Evolutionary conservation across 129 eudicot species (phyloP).

Genomic region (Deinandra increscens): DNA sequence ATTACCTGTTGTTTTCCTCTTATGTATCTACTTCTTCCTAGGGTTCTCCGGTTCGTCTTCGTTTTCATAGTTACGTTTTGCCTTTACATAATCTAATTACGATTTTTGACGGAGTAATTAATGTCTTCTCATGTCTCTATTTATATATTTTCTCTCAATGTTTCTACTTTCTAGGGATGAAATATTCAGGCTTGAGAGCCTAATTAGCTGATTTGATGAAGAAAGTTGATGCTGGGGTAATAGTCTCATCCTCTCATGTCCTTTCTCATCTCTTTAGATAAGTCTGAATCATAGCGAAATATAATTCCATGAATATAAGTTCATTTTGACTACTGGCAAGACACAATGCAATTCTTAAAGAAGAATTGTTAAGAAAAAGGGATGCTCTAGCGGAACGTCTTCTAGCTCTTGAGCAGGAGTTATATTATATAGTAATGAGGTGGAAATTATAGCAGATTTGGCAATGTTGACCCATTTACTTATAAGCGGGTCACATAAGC

Average conservation of each 20-base stretch:
- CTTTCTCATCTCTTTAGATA: neutral
- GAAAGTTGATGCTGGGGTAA: constrained; percentile 58
- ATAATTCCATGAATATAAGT: constrained; percentile 3
- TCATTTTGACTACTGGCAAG: constrained; percentile 41
- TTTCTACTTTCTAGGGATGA: constrained; percentile 66
- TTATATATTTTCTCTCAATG: constrained; percentile 9
- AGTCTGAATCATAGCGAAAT: neutral
- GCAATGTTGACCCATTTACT: too few species aligned
- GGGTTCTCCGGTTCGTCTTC: too few species aligned
- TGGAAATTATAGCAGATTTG: too few species aligned
- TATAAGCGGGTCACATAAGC: too few species aligned
- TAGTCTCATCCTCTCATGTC: neutral
- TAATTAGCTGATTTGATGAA: constrained; percentile 51
- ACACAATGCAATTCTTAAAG: constrained; percentile 54
- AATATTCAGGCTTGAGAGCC: constrained; percentile 64
- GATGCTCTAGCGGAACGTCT: constrained; percentile 65
- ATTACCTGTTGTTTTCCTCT: too few species aligned
- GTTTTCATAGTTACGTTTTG: too few species aligned
- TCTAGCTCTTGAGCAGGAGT: constrained; percentile 74
- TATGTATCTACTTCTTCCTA: too few species aligned
- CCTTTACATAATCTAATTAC: too few species aligned
- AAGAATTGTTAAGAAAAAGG: constrained; percentile 53
- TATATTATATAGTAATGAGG: too few species aligned
- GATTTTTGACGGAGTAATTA: too few species aligned
- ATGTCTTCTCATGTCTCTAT: neutral